Evolutionary conservation across 1,139 yeast species (phyloP), one percentile per base, ranked within the genome.

Genomic region (Pneumocystis sp.): DNA sequence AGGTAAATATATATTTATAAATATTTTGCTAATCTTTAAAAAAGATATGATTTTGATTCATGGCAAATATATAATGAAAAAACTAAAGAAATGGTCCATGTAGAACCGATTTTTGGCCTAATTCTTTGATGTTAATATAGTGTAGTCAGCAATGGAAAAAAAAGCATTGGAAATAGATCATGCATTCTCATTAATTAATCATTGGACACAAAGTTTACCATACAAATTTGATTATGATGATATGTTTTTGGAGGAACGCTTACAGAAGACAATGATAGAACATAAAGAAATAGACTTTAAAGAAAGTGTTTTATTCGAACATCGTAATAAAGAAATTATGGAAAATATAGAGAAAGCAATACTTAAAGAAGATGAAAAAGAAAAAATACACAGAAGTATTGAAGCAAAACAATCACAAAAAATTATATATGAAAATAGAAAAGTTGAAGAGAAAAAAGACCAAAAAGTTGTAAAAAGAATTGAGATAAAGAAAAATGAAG

Each of bases 391-490:
- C 1, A 45, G 45, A 39, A 19, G 45, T 34, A 64, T 62, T 31
- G 57, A 65, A 61, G 65, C 31, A 61, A 40, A 63, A 56, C 56
- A 56, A 37, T 42, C 63, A 56, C 62, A 67, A 62, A 56, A 25
- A 19, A 65, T 66, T 63, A 34, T 66, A 63, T 61, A 65, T 66
- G 65, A 70, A 66, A 67, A 68, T 66, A 64, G 68, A 63, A 66
- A 66, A 67, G 62, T 66, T 66, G 64, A 65, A 60, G 61, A 64
- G 6, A 40, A 40, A 17, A 12, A 39, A 12, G 12, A 15, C 12
- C 8, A 39, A 5, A 12, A 15, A 44, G 62, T 35, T 17, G 35
- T 39, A 61, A 59, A 45, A 39, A 45, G 31, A 25, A 17, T 19
- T 42, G 63, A 67, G 62, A 65, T 66, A 63, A 40, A 66, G 63